Evolutionary conservation across 345 rosid genomes (phyloP).

Genomic region (Excoecaria cochinchinensis): DNA sequence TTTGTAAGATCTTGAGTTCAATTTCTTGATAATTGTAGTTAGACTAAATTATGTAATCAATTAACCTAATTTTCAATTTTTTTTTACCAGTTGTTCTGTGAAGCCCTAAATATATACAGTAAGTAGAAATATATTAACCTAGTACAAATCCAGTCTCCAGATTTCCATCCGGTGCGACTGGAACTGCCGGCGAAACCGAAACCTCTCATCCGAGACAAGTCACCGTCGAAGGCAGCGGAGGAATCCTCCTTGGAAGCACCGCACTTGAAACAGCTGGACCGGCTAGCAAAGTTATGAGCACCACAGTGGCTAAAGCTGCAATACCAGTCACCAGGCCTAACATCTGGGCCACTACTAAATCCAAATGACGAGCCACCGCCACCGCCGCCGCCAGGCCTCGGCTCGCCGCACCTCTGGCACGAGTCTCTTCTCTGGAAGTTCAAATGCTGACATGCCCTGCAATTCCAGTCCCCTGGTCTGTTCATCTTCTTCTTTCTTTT

Average conservation of each 20-base stretch:
- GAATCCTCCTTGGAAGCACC: conserved; percentile 72
- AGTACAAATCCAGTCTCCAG: conserved; percentile 92
- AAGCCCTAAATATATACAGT: too few relatives aligned
- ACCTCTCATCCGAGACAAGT: conserved; percentile 50
- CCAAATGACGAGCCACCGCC: conserved; percentile 48
- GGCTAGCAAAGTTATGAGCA: conserved; percentile 87
- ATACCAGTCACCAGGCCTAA: conserved; percentile 96
- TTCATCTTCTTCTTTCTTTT: conserved; percentile 40
- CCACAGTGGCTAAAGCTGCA: conserved; percentile 84
- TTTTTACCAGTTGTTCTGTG: too few relatives aligned
- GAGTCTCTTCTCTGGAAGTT: conserved; percentile 88
- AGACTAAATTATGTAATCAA: too few relatives aligned
- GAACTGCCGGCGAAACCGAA: conserved; percentile 26
- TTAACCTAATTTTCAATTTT: too few relatives aligned
- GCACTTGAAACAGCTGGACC: conserved; percentile 90
- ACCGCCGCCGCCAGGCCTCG: conserved; percentile 35
- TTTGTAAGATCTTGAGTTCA: too few relatives aligned
- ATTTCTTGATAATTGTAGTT: too few relatives aligned
- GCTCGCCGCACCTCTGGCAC: conserved; percentile 67
- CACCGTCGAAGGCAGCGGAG: conserved; percentile 39
- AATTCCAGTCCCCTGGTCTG: conserved; percentile 93
- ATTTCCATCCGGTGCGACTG: conserved; percentile 76
- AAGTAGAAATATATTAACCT: conserved; percentile 36
- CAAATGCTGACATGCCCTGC: conserved; percentile 72
- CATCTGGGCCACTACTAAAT: conserved; percentile 74